These are phyloP conservation scores for Melastoma candidum DNA, from an alignment of 441 rosid species.

Conservation along the genomic window DNA sequence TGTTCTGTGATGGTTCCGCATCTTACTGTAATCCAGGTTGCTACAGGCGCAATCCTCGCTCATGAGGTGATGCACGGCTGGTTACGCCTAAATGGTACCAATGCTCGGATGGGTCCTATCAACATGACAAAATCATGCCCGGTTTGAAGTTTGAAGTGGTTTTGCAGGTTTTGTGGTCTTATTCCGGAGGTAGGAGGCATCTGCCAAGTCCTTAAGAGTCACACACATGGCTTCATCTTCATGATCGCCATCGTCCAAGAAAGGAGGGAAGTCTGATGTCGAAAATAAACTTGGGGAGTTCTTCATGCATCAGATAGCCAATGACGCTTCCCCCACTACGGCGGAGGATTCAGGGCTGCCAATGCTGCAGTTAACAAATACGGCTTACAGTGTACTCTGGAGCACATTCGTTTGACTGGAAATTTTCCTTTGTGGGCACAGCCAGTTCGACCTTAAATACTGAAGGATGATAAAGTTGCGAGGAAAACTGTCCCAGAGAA, in stretches of 20 bases:
- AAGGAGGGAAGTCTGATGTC: constrained; percentile 57
- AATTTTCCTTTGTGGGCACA: constrained; percentile 48
- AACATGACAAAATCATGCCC: neutral
- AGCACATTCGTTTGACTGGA: constrained; percentile 59
- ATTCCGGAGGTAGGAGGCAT: constrained; percentile 89
- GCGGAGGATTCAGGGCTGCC: constrained; percentile 83
- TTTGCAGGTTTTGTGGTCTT: constrained; percentile 63
- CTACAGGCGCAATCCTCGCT: constrained; percentile 93
- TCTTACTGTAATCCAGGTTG: constrained; percentile 36
- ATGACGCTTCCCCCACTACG: constrained; percentile 83
- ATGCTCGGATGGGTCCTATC: too few relatives aligned
- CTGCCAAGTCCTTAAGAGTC: constrained; percentile 60
- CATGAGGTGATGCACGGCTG: constrained; percentile 94
- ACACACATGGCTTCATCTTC: constrained; percentile 47
- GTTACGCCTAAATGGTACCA: constrained; percentile 76
- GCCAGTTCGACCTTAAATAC: too few relatives aligned
- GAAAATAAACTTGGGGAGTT: constrained; percentile 82
- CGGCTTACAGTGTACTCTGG: constrained; percentile 59
- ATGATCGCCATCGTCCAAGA: constrained; percentile 35
- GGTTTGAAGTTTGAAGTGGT: neutral
- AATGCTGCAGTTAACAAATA: constrained; percentile 73
- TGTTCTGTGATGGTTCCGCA: neutral
- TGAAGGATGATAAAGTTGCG: too few relatives aligned
- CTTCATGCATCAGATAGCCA: constrained; percentile 75
- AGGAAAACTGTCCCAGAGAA: too few relatives aligned